Conservation (phyloP, 2,329 filamentous ascomycete genomes). For the Botrytis elliptica region DNA sequence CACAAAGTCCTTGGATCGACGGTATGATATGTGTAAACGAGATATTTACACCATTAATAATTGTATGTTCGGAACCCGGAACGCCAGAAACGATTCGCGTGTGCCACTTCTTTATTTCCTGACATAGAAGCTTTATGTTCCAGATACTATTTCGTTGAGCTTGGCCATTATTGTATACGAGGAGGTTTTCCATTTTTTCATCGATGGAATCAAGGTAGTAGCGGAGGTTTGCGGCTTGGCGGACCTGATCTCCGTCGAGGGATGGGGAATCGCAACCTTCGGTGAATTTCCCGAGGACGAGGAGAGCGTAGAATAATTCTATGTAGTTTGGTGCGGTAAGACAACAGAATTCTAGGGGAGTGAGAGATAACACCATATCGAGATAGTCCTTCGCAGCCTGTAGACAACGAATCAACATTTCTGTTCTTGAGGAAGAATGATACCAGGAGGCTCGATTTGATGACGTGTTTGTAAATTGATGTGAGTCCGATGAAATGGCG, state of each 20-base stretch:
- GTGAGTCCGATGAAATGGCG: slow-evolving; percentile 17
- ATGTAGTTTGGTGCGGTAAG: slow-evolving; percentile 26
- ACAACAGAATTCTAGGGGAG: not conserved
- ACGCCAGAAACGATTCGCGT: not conserved
- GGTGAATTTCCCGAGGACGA: slow-evolving; percentile 29
- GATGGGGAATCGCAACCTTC: slow-evolving; percentile 20
- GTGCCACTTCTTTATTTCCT: slow-evolving; percentile 6
- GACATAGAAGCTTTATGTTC: not conserved
- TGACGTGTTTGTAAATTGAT: not conserved
- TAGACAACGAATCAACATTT: slow-evolving; percentile 27
- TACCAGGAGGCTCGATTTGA: slow-evolving; percentile 26
- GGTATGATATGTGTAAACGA: not conserved
- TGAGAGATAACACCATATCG: slow-evolving; percentile 26
- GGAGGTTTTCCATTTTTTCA: slow-evolving; percentile 11
- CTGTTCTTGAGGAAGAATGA: slow-evolving; percentile 26
- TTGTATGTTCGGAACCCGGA: not conserved
- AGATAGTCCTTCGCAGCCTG: slow-evolving; percentile 29
- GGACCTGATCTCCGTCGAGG: slow-evolving; percentile 21
- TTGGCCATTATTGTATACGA: not conserved
- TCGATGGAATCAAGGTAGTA: slow-evolving; percentile 28
- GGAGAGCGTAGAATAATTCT: slow-evolving; percentile 27
- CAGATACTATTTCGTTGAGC: not conserved
- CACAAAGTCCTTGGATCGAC: slow-evolving; percentile 6
- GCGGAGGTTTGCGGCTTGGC: slow-evolving; percentile 24
- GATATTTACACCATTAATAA: not conserved